These are phyloP conservation scores for Aspergillus pseudoglaucus DNA, from an alignment of 2,329 filamentous ascomycete species.

Conservation along the genomic window DNA sequence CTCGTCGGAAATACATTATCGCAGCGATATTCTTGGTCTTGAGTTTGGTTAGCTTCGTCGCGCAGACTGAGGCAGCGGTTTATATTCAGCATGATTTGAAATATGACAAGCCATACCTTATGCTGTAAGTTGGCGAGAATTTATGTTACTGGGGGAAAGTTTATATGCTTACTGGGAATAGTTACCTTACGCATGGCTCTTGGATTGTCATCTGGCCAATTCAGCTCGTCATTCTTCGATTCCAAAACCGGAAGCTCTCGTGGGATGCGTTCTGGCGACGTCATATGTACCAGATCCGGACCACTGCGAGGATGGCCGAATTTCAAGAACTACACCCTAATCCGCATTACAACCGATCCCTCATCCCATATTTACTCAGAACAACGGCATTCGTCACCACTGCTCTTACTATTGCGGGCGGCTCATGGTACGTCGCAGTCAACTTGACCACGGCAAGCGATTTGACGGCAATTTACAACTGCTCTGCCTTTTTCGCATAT, in stretches of 20 bases:
- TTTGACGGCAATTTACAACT: conserved; percentile 97
- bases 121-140: conserved; percentile 59
- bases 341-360: conserved; percentile 37
- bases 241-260: conserved; percentile 70
- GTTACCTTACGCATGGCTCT: conserved; percentile 86
- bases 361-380: conserved; percentile 66
- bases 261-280: conserved; percentile 82
- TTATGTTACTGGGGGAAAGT: background rate
- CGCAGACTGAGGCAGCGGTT: conserved; percentile 92
- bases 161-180: conserved; percentile 18
- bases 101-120: conserved; percentile 99
- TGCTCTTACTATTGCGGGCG: conserved; percentile 80
- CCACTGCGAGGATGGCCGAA: conserved; percentile 78
- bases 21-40: conserved; percentile 76
- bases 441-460: conserved; percentile 89
- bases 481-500: conserved; percentile 97
- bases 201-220: conserved; percentile 86
- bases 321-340: conserved; percentile 63
- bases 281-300: conserved; percentile 57
- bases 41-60: conserved; percentile 78
- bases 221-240: conserved; percentile 71
- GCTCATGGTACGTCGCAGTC: conserved; percentile 94
- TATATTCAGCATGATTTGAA: conserved; percentile 88
- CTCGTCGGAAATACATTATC: conserved; percentile 77
- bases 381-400: conserved; percentile 78